Percentiles rank a stretch among this genome's conserved stretches.
These are phyloP conservation scores for Pseudogymnoascus sp. DNA, from an alignment of 2,329 filamentous ascomycete species.

Conservation along the genomic window DNA sequence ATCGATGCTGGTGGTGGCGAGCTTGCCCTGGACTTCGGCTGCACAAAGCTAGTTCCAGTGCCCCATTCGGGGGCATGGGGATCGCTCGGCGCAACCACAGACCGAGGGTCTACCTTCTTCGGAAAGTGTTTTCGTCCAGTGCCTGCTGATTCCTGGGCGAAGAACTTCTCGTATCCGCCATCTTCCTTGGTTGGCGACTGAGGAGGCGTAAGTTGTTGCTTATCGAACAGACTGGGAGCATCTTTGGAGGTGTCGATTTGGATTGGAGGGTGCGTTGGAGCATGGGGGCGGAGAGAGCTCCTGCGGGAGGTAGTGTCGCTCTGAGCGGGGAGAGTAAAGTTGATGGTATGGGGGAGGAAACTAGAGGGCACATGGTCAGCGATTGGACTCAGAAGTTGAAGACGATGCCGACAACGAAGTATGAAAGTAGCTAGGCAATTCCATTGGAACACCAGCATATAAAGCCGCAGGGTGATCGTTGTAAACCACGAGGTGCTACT, in stretches of 20 bases:
- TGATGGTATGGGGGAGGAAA: slow-evolving; percentile 85
- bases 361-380: slow-evolving; percentile 40
- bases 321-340: slow-evolving; percentile 65
- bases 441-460: not conserved
- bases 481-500: slow-evolving; percentile 28
- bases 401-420: not conserved
- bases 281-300: slow-evolving; percentile 23
- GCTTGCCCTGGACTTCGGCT: slow-evolving; percentile 69
- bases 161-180: slow-evolving; percentile 40
- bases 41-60: slow-evolving; percentile 34
- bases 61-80: slow-evolving; percentile 75
- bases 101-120: slow-evolving; percentile 41
- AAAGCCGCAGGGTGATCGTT: not conserved
- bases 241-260: slow-evolving; percentile 51
- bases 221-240: slow-evolving; percentile 35
- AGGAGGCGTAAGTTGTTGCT: slow-evolving; percentile 29
- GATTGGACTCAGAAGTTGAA: not conserved
- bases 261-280: slow-evolving; percentile 29
- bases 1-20: slow-evolving; percentile 71
- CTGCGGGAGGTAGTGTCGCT: slow-evolving; percentile 39
- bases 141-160: slow-evolving; percentile 47
- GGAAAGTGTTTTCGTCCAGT: slow-evolving; percentile 49
- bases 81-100: slow-evolving; percentile 62
- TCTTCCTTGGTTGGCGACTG: slow-evolving; percentile 32
- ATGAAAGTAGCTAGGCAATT: not conserved